Evolutionary conservation across 2,329 filamentous ascomycete species (phyloP).

Genomic region (Colletotrichum cereale): DNA sequence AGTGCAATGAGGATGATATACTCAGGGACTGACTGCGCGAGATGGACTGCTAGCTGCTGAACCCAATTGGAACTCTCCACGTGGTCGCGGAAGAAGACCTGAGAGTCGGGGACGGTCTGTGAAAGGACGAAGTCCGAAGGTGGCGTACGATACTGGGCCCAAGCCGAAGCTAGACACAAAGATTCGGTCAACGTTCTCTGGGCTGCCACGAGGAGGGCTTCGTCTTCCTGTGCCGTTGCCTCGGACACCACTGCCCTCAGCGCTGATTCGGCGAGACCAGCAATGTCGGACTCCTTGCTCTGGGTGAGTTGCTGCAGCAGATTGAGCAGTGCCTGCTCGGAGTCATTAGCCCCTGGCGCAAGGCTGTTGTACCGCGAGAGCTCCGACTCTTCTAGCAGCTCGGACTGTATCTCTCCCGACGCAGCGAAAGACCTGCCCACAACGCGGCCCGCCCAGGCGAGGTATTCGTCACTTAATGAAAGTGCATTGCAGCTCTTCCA

Average conservation of each 20-base stretch:
- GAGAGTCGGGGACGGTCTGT: constrained; percentile 44
- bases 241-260: constrained; percentile 69
- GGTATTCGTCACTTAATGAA: constrained; percentile 75
- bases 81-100: constrained; percentile 52
- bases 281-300: constrained; percentile 66
- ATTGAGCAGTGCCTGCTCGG: constrained; percentile 73
- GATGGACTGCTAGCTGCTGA: constrained; percentile 68
- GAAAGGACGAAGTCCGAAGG: constrained; percentile 59
- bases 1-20: constrained; percentile 80
- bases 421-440: constrained; percentile 87
- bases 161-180: constrained; percentile 67
- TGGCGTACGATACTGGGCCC: constrained; percentile 67
- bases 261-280: constrained; percentile 72
- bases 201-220: constrained; percentile 63
- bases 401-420: constrained; percentile 74
- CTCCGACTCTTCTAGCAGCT: constrained; percentile 71
- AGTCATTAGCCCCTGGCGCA: constrained; percentile 63
- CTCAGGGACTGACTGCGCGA: constrained; percentile 70
- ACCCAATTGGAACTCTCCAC: constrained; percentile 70
- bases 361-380: constrained; percentile 63
- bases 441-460: constrained; percentile 87
- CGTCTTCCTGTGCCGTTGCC: constrained; percentile 60
- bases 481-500: constrained; percentile 81
- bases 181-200: constrained; percentile 64
- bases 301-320: constrained; percentile 73